Evolutionary conservation across 2,329 filamentous ascomycete species (phyloP).

Genomic region (Calycina herbarum): DNA sequence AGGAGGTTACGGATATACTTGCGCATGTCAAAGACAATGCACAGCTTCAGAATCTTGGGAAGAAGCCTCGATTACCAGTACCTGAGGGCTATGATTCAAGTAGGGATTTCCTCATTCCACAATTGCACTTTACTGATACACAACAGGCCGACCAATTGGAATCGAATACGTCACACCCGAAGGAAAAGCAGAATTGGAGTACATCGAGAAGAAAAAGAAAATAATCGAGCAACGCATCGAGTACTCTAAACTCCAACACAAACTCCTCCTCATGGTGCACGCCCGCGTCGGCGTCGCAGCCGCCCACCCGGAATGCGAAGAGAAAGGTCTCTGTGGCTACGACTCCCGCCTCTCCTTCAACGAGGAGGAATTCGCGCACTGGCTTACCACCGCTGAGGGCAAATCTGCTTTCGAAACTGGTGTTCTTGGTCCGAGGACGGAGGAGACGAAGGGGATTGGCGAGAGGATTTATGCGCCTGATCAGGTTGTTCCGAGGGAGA

Average conservation of each 20-base stretch:
- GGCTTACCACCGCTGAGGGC: conserved; percentile 31
- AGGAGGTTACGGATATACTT: conserved; percentile 30
- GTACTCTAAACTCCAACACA: conserved; percentile 24
- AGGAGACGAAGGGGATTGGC: conserved; percentile 27
- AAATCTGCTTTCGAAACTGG: conserved; percentile 28
- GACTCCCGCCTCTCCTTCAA: conserved; percentile 36
- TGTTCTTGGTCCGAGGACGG: conserved; percentile 33
- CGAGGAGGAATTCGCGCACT: conserved; percentile 31
- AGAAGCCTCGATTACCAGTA: conserved; percentile 32
- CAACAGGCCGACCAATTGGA: conserved; percentile 28
- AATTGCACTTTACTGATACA: conserved; percentile 7
- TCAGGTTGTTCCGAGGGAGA: conserved; percentile 17
- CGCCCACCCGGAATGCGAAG: conserved; percentile 24
- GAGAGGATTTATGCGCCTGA: conserved; percentile 23
- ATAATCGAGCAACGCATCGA: conserved; percentile 25
- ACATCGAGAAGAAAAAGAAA: conserved; percentile 25
- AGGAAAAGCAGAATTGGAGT: conserved; percentile 27
- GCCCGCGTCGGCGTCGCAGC: conserved; percentile 28
- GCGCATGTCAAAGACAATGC: conserved; percentile 20
- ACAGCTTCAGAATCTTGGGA: conserved; percentile 31
- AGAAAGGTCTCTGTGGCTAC: conserved; percentile 35
- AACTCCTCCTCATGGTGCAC: conserved; percentile 32
- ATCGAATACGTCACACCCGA: conserved; percentile 33
- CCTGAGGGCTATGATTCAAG: conserved; percentile 30
- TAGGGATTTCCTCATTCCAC: conserved; percentile 23